Conservation (phyloP, 306 rosid species). For the Amphicarpaea edgeworthii region DNA sequence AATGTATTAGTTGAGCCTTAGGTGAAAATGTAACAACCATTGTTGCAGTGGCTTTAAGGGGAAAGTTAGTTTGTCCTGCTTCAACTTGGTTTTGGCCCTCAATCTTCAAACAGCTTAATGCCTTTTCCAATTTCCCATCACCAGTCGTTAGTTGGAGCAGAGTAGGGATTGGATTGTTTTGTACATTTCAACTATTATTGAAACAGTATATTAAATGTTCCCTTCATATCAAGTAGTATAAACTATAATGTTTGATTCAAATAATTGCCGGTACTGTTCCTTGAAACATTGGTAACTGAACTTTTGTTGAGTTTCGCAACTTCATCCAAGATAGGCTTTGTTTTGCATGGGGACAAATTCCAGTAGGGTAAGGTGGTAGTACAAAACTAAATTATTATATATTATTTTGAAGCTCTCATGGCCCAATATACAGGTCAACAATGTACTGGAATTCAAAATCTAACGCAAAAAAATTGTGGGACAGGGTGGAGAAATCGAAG, state of each 20-base stretch:
- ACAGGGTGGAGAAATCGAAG: slow-evolving; percentile 12
- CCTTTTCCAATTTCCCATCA: slow-evolving; percentile 9
- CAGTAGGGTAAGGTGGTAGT: slow-evolving; percentile 10
- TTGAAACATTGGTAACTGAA: slow-evolving; percentile 44
- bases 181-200: neutral
- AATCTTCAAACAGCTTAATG: slow-evolving; percentile 20
- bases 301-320: slow-evolving; percentile 33
- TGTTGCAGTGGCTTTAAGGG: slow-evolving; percentile 21
- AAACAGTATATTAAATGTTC: neutral
- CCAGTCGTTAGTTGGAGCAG: slow-evolving; percentile 13
- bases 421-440: slow-evolving; percentile 9
- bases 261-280: neutral
- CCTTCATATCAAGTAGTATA: slow-evolving; percentile 1
- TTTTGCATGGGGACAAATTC: slow-evolving; percentile 42
- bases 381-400: neutral
- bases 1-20: slow-evolving; percentile 49
- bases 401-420: neutral
- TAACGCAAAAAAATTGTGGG: neutral
- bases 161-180: neutral
- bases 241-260: slow-evolving; percentile 36
- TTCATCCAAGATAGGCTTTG: slow-evolving; percentile 38
- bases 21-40: slow-evolving; percentile 54
- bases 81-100: slow-evolving; percentile 13
- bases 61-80: slow-evolving; percentile 42
- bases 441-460: slow-evolving; percentile 24